Evolutionary conservation across 495 filamentous ascomycete species (phyloP).

Genomic region (Wilcoxina mikolae): DNA sequence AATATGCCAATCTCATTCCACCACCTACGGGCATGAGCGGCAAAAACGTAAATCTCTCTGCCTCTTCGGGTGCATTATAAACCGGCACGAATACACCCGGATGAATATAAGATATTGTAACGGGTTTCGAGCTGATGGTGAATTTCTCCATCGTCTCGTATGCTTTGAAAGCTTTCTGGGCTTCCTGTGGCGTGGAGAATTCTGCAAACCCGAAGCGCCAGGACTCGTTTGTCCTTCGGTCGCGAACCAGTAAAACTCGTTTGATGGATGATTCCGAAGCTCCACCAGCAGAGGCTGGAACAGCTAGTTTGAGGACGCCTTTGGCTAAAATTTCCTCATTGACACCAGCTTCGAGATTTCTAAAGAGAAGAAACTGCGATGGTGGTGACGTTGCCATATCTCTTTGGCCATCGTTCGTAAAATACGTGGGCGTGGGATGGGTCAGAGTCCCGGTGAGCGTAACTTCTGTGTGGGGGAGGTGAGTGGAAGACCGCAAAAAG

Average conservation of each 20-base stretch:
- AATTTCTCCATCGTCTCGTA: slow-evolving; percentile 66
- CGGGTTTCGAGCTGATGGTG: slow-evolving; percentile 65
- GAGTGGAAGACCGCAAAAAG: slow-evolving; percentile 6
- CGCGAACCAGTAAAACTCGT: slow-evolving; percentile 65
- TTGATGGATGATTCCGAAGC: slow-evolving; percentile 62
- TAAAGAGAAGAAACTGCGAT: slow-evolving; percentile 69
- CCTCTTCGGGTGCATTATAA: slow-evolving; percentile 41
- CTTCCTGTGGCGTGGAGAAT: slow-evolving; percentile 62
- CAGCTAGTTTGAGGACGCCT: slow-evolving; percentile 59
- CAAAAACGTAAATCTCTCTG: slow-evolving; percentile 52
- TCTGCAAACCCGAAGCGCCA: slow-evolving; percentile 86
- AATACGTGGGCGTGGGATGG: slow-evolving; percentile 28
- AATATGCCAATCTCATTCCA: slow-evolving; percentile 59
- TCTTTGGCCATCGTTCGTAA: slow-evolving; percentile 58
- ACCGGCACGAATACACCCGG: slow-evolving; percentile 76
- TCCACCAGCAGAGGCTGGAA: slow-evolving; percentile 36
- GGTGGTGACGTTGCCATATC: slow-evolving; percentile 63
- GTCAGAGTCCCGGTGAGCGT: slow-evolving; percentile 27
- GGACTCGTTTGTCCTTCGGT: slow-evolving; percentile 57
- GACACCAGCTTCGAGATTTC: slow-evolving; percentile 57
- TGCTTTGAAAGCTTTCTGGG: slow-evolving; percentile 58
- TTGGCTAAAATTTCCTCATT: slow-evolving; percentile 65
- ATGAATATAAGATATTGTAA: slow-evolving; percentile 65
- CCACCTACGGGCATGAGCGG: slow-evolving; percentile 41
- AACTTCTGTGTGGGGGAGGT: slow-evolving; percentile 23